A percentile compares a stretch with the other conserved stretches of the same genome.
Conservation (phyloP, 2,329 filamentous ascomycete species). For the Aspergillus pseudoglaucus region DNA sequence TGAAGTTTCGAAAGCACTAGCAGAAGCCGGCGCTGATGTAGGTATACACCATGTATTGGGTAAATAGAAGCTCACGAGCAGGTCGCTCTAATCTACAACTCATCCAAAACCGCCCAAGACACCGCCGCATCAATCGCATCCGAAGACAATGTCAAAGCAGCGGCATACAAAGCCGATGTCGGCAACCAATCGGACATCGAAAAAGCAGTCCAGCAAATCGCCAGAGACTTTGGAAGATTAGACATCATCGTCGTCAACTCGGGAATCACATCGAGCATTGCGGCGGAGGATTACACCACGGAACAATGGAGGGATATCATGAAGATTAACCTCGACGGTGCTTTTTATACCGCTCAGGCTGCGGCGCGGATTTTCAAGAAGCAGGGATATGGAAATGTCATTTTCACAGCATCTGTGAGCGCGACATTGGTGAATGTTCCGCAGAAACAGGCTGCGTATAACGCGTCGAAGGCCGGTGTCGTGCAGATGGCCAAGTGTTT, state of each 20-base stretch:
- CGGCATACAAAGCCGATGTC: conserved; percentile 33
- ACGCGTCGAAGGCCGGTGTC: conserved; percentile 31
- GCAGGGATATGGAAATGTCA: conserved; percentile 30
- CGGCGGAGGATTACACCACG: conserved; percentile 34
- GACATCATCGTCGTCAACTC: conserved; percentile 45
- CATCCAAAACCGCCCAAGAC: conserved; percentile 16
- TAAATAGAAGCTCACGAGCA: conserved; percentile 3
- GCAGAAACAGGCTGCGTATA: conserved; percentile 35
- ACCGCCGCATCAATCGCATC: conserved; percentile 21
- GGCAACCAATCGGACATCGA: conserved; percentile 24
- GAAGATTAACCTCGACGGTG: conserved; percentile 34
- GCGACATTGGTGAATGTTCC: conserved; percentile 35
- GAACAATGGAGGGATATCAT: conserved; percentile 38
- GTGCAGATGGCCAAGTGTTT: conserved; percentile 35
- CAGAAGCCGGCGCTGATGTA: conserved; percentile 34
- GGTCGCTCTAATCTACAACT: conserved; percentile 29
- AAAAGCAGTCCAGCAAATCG: conserved; percentile 25
- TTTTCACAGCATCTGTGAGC: conserved; percentile 35
- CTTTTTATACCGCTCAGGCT: conserved; percentile 34
- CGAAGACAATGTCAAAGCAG: conserved; percentile 19
- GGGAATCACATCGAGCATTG: conserved; percentile 31
- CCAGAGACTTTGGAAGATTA: conserved; percentile 37
- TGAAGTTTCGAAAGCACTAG: conserved; percentile 35
- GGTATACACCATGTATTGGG: conserved; percentile 1
- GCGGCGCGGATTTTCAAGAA: conserved; percentile 32